Conservation (phyloP, 2,329 filamentous ascomycete genomes). For the Fusarium virguliforme region DNA sequence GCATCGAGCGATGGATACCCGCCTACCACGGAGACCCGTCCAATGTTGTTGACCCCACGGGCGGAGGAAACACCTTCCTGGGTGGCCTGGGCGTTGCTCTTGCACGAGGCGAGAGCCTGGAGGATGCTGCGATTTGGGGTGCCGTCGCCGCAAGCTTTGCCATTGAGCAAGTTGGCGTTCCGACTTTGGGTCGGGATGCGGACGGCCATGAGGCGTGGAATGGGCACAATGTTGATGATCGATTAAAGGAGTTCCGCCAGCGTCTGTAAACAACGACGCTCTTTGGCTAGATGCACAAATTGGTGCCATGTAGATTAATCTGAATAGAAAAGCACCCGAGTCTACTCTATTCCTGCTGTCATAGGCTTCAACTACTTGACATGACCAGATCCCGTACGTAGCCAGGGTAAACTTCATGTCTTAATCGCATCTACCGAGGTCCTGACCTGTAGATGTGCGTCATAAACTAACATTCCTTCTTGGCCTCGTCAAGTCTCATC, state of each 20-base stretch:
- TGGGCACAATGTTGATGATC: conserved; percentile 67
- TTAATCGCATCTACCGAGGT: conserved; percentile 16
- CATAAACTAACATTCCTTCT: conserved; percentile 15
- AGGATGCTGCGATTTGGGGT: conserved; percentile 83
- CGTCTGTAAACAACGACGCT: conserved; percentile 53
- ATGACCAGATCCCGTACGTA: conserved; percentile 14
- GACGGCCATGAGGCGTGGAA: conserved; percentile 74
- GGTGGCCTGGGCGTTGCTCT: conserved; percentile 72
- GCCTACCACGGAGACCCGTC: conserved; percentile 74
- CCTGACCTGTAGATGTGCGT: conserved; percentile 14
- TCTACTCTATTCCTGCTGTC: conserved; percentile 29
- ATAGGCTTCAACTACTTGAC: conserved; percentile 23
- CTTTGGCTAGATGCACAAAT: conserved; percentile 17
- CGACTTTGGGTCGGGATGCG: conserved; percentile 66
- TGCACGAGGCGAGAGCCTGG: conserved; percentile 72
- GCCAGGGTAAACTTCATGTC: conserved; percentile 21
- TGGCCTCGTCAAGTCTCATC: conserved; percentile 28
- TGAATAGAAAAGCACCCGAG: conserved; percentile 30
- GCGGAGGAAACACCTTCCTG: conserved; percentile 93
- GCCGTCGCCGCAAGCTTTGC: conserved; percentile 90
- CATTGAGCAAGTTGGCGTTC: conserved; percentile 94
- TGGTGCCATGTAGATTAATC: conserved; percentile 26
- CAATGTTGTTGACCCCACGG: conserved; percentile 90
- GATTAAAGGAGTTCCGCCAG: conserved; percentile 67
- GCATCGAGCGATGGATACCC: conserved; percentile 81